Evolutionary conservation across 495 filamentous ascomycete genomes (phyloP), one percentile per base, ranked within the genome.

Genomic region (Penicillium argentinense): DNA sequence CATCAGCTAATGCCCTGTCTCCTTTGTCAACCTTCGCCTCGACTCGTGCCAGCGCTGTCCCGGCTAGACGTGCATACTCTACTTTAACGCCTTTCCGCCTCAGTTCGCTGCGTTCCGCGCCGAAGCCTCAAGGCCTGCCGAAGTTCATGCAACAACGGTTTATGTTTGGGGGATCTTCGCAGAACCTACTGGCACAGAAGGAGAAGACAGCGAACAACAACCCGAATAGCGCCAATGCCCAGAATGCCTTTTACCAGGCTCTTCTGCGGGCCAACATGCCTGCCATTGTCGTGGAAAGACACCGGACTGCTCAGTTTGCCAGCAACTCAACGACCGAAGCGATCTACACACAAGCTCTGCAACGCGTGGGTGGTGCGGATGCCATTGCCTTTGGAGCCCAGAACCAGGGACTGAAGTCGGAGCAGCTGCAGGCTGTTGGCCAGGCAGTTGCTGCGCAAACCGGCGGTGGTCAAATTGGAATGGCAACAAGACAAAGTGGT

Each of bases 161-260:
- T 27, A 67, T 84, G 42, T 81, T 80, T 14, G 75, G 75, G 14
- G 75, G 74, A 11, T 68, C 75, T 23, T 81, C 80, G 36, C 77
- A 77, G 38, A 80, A 76, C 27, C 61, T 82, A 9, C 69, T 89
- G 7, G 83, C 82, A 16, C 83, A 86, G 51, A 81, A 84, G 53
- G 93, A 98, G 68, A 86, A 88, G 61, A 83, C 86, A 18, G 95
- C 93, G 26, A 97, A 96, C 65, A 87, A 88, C 69, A 91, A 95
- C 54, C 88, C 93, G 3, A 81, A 76, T 52, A 96, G 86, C 66
- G 81, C 89, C 11, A 85, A 82, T 19, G 84, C 89, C 12, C 93
- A 98, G 67, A 91, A 89, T 67, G 83, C 88, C 16, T 96, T 98
- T 64, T 98, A 98, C 66, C 83, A 89, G 57, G 84, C 89, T 25